phyloP scores from a whole-genome alignment of 768 basidiomycete genomes.

The Polyporus arcularius region DNA sequence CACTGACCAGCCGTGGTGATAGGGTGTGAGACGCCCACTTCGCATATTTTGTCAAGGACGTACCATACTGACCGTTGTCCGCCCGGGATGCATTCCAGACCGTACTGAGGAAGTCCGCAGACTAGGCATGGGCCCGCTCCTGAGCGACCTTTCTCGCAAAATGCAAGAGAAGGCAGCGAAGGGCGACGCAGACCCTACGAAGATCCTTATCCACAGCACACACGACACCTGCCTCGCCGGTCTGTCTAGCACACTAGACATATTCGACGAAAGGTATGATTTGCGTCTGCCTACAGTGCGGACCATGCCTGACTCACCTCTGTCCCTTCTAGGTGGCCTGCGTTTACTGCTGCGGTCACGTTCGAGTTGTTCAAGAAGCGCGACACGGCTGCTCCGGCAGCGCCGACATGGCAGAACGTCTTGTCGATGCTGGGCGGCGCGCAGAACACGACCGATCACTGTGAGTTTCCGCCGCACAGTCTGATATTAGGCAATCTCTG shows the following conservation, averaged over 20 bases:
- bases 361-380: constrained; percentile 63
- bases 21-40: constrained; percentile 43
- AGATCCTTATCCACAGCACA: constrained; percentile 68
- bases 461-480: constrained; percentile 31
- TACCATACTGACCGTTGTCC: background rate
- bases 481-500: background rate
- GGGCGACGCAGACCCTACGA: constrained; percentile 50
- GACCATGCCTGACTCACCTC: background rate
- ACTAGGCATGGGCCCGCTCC: constrained; percentile 75
- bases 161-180: constrained; percentile 59
- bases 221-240: constrained; percentile 75
- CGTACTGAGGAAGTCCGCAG: constrained; percentile 73
- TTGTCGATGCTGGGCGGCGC: constrained; percentile 39
- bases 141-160: constrained; percentile 61
- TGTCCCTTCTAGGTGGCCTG: constrained; percentile 56
- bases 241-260: constrained; percentile 64
- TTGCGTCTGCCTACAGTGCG: background rate
- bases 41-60: background rate
- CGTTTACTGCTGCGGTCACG: constrained; percentile 72
- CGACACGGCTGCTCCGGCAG: constrained; percentile 7
- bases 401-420: constrained; percentile 37
- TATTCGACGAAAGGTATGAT: constrained; percentile 66
- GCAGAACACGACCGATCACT: constrained; percentile 40
- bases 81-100: constrained; percentile 43
- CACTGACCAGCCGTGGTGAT: constrained; percentile 5